phyloP scores from a whole-genome alignment of 805 yeast genomes.

The Wickerhamomyces chaumierensis region DNA sequence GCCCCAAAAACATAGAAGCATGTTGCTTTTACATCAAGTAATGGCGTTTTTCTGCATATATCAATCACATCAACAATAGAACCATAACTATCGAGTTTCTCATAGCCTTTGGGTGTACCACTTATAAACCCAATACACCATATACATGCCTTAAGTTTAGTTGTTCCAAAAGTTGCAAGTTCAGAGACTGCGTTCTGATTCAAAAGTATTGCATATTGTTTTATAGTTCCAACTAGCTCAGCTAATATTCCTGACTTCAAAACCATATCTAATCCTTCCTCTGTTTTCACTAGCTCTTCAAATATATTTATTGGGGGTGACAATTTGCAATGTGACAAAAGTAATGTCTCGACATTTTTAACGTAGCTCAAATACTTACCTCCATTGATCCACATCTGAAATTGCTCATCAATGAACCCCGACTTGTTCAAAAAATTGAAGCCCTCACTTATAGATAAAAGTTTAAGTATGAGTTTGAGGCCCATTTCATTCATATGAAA shows the following conservation, averaged over 20 bases:
- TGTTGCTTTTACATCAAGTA: conserved; percentile 60
- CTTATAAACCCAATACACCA: conserved; percentile 88
- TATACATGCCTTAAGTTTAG: conserved; percentile 56
- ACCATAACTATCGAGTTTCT: conserved; percentile 40
- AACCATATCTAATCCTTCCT: conserved; percentile 62
- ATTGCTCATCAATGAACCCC: conserved; percentile 53
- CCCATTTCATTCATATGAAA: conserved; percentile 17
- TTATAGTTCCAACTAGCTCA: conserved; percentile 24
- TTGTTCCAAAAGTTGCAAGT: background rate
- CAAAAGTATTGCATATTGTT: conserved; percentile 18
- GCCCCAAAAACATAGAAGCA: conserved; percentile 73
- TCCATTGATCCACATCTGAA: conserved; percentile 52
- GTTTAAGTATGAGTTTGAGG: conserved; percentile 47
- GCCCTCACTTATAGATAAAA: conserved; percentile 59
- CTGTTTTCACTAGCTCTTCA: conserved; percentile 69
- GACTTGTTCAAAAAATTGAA: conserved; percentile 49
- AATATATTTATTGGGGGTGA: conserved; percentile 58
- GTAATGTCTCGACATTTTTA: conserved; percentile 32
- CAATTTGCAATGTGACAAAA: conserved; percentile 23
- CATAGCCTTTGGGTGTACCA: conserved; percentile 57
- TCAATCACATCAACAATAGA: conserved; percentile 41
- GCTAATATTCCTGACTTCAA: conserved; percentile 36
- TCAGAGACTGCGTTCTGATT: conserved; percentile 24
- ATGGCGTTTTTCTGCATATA: conserved; percentile 33
- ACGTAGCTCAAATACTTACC: conserved; percentile 35